Percentiles rank a stretch among this genome's conserved stretches.
phyloP scores from a whole-genome alignment of 257 asterid species.

The Nicotiana tabacum region DNA sequence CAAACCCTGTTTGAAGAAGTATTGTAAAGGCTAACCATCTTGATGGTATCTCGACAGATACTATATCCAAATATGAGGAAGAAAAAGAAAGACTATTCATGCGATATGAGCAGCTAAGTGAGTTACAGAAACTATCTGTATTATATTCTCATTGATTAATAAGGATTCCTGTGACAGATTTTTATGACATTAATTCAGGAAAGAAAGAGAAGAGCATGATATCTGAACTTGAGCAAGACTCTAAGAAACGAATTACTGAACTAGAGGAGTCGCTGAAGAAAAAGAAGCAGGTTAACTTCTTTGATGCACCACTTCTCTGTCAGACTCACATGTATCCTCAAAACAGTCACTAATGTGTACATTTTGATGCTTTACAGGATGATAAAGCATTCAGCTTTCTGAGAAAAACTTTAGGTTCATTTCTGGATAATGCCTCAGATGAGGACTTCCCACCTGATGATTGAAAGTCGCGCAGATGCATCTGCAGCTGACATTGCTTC shows the following conservation, averaged over 20 bases:
- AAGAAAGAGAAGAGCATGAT: constrained; percentile 81
- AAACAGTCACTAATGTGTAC: not conserved
- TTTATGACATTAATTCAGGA: constrained; percentile 39
- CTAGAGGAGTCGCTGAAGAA: constrained; percentile 92
- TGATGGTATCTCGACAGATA: constrained; percentile 41
- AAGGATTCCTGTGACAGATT: not conserved
- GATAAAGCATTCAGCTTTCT: constrained; percentile 85
- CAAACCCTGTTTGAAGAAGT: not conserved
- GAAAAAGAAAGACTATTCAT: constrained; percentile 61
- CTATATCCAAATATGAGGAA: constrained; percentile 73
- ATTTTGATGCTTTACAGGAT: constrained; percentile 47
- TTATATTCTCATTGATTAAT: constrained; percentile 1
- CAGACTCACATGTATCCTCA: not conserved
- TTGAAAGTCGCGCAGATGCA: constrained; percentile 16
- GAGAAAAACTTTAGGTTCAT: constrained; percentile 77
- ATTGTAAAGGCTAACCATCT: not conserved
- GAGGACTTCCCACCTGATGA: constrained; percentile 84
- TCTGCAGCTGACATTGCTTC: not conserved
- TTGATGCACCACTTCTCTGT: not conserved
- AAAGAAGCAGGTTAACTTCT: constrained; percentile 72
- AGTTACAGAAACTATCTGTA: constrained; percentile 26
- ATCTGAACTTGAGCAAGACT: constrained; percentile 68
- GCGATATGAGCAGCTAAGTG: constrained; percentile 83
- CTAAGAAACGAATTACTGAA: constrained; percentile 55
- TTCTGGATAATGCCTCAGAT: constrained; percentile 84